These are phyloP conservation scores for Porodaedalea pini DNA, from an alignment of 1,284 basidiomycete genomes.

Conservation along the genomic window DNA sequence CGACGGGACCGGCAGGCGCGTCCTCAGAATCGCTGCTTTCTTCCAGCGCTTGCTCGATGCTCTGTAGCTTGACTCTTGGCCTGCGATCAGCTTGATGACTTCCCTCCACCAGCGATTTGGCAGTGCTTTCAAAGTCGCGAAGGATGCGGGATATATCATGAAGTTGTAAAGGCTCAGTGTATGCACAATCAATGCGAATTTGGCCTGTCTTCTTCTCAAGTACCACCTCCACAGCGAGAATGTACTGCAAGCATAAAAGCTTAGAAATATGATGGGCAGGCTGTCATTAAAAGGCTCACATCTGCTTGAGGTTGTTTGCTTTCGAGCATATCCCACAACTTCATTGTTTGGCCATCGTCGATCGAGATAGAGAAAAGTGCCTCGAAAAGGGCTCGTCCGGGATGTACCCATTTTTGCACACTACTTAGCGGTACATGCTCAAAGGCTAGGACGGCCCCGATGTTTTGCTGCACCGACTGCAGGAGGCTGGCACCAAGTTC, in stretches of 20 bases:
- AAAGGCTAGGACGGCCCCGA: conserved; percentile 37
- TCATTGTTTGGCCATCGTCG: conserved; percentile 27
- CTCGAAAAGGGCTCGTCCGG: conserved; percentile 38
- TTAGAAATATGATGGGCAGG: background rate
- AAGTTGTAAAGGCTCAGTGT: conserved; percentile 28
- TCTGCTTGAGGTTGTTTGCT: conserved; percentile 45
- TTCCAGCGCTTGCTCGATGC: background rate
- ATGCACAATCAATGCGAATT: conserved; percentile 32
- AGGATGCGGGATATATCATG: conserved; percentile 28
- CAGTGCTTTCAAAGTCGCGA: conserved; percentile 22
- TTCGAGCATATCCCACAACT: conserved; percentile 31
- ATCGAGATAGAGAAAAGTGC: conserved; percentile 44
- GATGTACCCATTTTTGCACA: conserved; percentile 45
- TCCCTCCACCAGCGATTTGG: conserved; percentile 18
- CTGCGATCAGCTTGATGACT: background rate
- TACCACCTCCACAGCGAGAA: conserved; percentile 43
- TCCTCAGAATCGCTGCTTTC: background rate
- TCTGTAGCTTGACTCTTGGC: background rate
- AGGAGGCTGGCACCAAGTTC: conserved; percentile 29
- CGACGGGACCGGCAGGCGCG: background rate
- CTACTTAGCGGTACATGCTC: conserved; percentile 44
- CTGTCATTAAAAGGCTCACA: conserved; percentile 31
- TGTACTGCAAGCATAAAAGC: conserved; percentile 27
- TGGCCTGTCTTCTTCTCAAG: conserved; percentile 33
- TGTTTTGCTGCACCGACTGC: conserved; percentile 36